Conservation (phyloP, 768 basidiomycete genomes). For the Rhizopogon roseolus region DNA sequence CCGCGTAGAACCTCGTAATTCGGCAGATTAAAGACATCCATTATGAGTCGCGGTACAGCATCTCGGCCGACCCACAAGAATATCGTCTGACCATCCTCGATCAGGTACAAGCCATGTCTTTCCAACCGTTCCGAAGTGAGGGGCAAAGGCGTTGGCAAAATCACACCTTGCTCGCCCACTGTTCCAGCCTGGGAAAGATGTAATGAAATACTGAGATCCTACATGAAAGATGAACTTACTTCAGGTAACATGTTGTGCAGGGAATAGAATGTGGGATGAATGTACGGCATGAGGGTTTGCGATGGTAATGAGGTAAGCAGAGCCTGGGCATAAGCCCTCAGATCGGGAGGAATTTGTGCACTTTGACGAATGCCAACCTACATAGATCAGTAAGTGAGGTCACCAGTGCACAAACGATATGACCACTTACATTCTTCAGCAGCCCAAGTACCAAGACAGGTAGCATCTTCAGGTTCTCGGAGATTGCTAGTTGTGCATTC, state of each 20-base stretch:
- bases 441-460: constrained; percentile 87
- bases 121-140: constrained; percentile 94
- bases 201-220: constrained; percentile 1
- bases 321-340: constrained; percentile 92
- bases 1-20: constrained; percentile 86
- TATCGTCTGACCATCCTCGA: constrained; percentile 96
- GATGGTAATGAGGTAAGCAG: constrained; percentile 88
- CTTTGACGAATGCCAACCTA: constrained; percentile 95
- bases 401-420: neutral
- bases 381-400: neutral
- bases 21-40: constrained; percentile 91
- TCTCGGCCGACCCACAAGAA: constrained; percentile 99
- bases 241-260: constrained; percentile 95
- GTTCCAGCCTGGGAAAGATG: constrained; percentile 66
- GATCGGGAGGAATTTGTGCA: constrained; percentile 94
- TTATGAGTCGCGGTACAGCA: constrained; percentile 90
- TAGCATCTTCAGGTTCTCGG: constrained; percentile 92
- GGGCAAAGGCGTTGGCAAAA: constrained; percentile 84
- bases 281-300: constrained; percentile 87
- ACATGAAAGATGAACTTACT: constrained; percentile 35
- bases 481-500: constrained; percentile 87
- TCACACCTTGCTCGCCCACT: constrained; percentile 82
- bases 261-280: constrained; percentile 94
- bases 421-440: constrained; percentile 78
- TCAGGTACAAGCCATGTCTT: constrained; percentile 91